phyloP scores from a whole-genome alignment of 2,329 filamentous ascomycete species.

The Aureobasidium sp. region DNA sequence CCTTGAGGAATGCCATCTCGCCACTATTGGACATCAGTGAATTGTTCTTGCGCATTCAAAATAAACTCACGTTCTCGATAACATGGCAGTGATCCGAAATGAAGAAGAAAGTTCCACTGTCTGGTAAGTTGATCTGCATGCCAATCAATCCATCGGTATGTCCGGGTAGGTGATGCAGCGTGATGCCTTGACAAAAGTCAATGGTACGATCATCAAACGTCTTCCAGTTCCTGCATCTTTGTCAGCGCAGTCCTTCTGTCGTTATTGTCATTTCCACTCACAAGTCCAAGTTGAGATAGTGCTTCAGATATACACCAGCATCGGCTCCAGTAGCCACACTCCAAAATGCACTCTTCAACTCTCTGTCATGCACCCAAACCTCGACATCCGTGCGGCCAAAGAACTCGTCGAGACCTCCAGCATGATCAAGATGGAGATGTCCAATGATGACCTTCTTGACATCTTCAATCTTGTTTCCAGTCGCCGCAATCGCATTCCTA shows the following conservation, averaged over 20 bases:
- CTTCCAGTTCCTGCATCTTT: constrained; percentile 26
- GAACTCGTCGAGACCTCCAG: constrained; percentile 28
- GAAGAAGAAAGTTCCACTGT: constrained; percentile 28
- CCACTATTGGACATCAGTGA: constrained; percentile 21
- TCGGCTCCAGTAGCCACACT: constrained; percentile 28
- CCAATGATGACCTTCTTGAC: constrained; percentile 32
- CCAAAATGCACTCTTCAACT: constrained; percentile 28
- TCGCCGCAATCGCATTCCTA: constrained; percentile 27
- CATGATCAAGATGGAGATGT: constrained; percentile 30
- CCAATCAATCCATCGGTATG: constrained; percentile 29
- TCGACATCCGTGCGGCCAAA: constrained; percentile 28
- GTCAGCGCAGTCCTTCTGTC: background rate
- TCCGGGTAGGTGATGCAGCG: constrained; percentile 30
- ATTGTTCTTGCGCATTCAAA: background rate
- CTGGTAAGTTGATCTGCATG: constrained; percentile 30
- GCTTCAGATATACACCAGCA: constrained; percentile 28
- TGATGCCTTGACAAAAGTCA: constrained; percentile 30
- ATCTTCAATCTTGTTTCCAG: constrained; percentile 28
- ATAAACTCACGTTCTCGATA: constrained; percentile 26
- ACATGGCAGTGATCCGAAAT: constrained; percentile 30
- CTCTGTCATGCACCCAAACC: constrained; percentile 29
- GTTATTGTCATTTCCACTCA: constrained; percentile 12
- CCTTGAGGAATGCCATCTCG: constrained; percentile 29
- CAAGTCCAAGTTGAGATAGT: constrained; percentile 28
- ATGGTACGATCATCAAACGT: constrained; percentile 29